Evolutionary conservation across 2,329 filamentous ascomycete genomes (phyloP).

Genomic region (Penicillium capsulatum): DNA sequence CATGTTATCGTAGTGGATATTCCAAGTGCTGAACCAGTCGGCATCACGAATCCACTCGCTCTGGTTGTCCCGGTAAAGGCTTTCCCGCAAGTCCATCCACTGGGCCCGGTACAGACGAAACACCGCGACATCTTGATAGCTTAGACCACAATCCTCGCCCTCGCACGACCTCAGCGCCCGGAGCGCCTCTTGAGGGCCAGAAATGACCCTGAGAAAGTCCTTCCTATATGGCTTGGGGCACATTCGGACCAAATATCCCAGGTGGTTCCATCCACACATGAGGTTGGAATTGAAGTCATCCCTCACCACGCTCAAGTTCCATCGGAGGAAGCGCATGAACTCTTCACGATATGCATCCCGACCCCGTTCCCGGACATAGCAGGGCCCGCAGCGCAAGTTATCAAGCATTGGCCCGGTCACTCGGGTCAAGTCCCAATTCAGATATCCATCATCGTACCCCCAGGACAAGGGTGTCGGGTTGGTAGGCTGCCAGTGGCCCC

Average conservation of each 20-base stretch:
- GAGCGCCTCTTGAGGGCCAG: too few species aligned
- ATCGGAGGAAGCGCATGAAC: slow-evolving; percentile 1
- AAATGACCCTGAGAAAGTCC: too few species aligned
- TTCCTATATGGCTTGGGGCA: too few species aligned
- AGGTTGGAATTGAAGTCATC: too few species aligned
- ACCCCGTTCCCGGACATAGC: slow-evolving; percentile 2
- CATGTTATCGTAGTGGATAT: neutral
- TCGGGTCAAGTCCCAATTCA: neutral
- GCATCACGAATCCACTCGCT: neutral
- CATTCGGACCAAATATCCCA: too few species aligned
- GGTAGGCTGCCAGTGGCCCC: too few species aligned
- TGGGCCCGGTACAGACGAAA: neutral
- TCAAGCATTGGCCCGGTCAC: slow-evolving; percentile 1
- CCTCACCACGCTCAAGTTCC: too few species aligned
- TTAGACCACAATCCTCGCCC: neutral
- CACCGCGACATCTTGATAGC: neutral
- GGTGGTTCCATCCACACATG: too few species aligned
- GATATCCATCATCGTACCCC: too few species aligned
- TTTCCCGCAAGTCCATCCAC: slow-evolving; percentile 1
- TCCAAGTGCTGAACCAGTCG: neutral
- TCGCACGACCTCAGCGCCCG: neutral
- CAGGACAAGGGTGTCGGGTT: too few species aligned
- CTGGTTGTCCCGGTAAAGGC: neutral
- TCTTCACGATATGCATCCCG: neutral
- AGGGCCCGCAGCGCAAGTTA: slow-evolving; percentile 1